Conservation (phyloP, 176 grass and related monocot species). For the Echinochloa phyllopogon region DNA sequence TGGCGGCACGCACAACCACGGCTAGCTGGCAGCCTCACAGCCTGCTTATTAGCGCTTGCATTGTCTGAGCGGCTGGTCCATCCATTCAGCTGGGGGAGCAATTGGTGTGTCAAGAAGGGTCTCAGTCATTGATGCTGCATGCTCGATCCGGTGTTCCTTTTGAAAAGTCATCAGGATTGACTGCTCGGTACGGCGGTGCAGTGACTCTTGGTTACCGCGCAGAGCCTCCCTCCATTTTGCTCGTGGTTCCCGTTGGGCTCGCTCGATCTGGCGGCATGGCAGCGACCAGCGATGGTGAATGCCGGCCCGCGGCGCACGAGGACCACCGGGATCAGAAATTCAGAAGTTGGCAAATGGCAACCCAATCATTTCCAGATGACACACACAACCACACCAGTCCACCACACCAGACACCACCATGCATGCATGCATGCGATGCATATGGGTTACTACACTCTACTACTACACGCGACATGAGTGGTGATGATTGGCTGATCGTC, state of each 20-base stretch:
- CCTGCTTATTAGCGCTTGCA: too few species aligned
- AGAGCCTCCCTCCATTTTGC: too few species aligned
- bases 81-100: neutral
- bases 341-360: neutral
- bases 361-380: neutral
- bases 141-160: neutral
- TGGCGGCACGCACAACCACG: neutral
- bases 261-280: neutral
- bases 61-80: neutral
- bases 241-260: neutral
- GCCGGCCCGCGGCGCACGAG: neutral
- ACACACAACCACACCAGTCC: too few species aligned
- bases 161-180: neutral
- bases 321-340: neutral
- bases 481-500: slow-evolving; percentile 3
- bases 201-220: too few species aligned
- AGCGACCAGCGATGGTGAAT: neutral
- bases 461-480: neutral
- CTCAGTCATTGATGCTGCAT: neutral
- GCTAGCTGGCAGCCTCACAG: neutral
- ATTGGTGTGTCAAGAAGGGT: neutral
- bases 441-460: neutral
- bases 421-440: too few species aligned
- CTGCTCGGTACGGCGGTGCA: too few species aligned
- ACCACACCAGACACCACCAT: too few species aligned